Evolutionary conservation across 106 monocot species (phyloP).

Genomic region (Ottelia alismoides): DNA sequence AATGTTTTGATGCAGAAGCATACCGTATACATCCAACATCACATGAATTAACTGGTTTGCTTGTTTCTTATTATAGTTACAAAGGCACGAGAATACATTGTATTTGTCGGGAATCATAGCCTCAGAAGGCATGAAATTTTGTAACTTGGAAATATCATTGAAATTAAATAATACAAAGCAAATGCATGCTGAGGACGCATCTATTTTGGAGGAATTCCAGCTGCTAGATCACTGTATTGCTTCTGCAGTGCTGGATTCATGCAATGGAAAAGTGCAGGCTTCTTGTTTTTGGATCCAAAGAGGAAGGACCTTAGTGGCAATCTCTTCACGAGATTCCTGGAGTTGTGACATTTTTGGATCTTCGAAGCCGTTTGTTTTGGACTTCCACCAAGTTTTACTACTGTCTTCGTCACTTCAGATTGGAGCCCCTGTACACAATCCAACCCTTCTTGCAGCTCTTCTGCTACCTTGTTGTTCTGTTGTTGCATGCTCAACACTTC

Average conservation of each 20-base stretch:
- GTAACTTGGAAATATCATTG: too few species aligned
- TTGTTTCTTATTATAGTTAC: too few species aligned
- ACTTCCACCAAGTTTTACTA: constrained; percentile 25
- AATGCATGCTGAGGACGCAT: too few species aligned
- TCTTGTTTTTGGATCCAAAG: constrained; percentile 62
- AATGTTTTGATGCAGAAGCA: too few species aligned
- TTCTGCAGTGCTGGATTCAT: constrained; percentile 69
- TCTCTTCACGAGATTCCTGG: constrained; percentile 22
- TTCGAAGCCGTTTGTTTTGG: constrained; percentile 14
- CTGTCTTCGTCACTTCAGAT: constrained; percentile 27
- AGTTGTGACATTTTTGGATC: constrained; percentile 18
- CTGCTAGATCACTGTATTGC: constrained; percentile 38
- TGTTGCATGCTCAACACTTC: constrained; percentile 66
- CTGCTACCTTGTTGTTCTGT: constrained; percentile 66
- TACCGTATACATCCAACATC: too few species aligned
- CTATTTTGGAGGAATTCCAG: constrained; percentile 10
- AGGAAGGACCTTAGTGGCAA: constrained; percentile 60
- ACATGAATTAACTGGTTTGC: too few species aligned
- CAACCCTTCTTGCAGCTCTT: constrained; percentile 36
- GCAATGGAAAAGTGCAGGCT: constrained; percentile 55
- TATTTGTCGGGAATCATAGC: too few species aligned
- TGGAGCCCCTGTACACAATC: constrained; percentile 40
- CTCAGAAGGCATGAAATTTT: too few species aligned
- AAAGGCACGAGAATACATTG: too few species aligned
- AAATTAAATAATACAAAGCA: too few species aligned